Percentiles rank a stretch among this genome's conserved stretches.
These are phyloP conservation scores for Aspergillus sp. DNA, from an alignment of 2,329 filamentous ascomycete genomes.

Conservation along the genomic window DNA sequence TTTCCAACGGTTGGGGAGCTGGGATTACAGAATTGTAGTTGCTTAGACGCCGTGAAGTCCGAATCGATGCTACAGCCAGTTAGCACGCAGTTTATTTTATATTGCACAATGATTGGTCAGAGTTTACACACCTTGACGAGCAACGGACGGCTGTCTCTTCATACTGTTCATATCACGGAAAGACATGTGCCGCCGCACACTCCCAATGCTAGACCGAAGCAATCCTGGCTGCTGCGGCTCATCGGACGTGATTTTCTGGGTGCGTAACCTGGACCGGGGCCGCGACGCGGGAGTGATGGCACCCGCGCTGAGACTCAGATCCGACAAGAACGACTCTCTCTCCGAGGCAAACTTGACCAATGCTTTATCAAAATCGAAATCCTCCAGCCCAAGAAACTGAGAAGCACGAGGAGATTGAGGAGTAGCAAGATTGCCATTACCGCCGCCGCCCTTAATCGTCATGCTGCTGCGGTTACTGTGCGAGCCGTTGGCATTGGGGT, in stretches of 20 bases:
- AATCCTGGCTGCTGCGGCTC: constrained; percentile 55
- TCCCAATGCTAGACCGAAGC: constrained; percentile 68
- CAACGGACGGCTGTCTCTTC: constrained; percentile 77
- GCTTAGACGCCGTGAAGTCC: constrained; percentile 84
- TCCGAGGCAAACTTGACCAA: constrained; percentile 94
- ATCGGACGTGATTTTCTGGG: constrained; percentile 77
- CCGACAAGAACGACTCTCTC: constrained; percentile 87
- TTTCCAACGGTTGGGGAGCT: constrained; percentile 83
- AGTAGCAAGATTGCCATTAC: not conserved
- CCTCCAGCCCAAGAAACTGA: constrained; percentile 48
- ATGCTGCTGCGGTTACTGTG: constrained; percentile 65
- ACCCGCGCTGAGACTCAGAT: constrained; percentile 84
- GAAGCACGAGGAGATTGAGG: constrained; percentile 35
- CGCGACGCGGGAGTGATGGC: constrained; percentile 67
- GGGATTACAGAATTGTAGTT: constrained; percentile 99
- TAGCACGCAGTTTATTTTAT: constrained; percentile 3
- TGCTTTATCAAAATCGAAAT: constrained; percentile 92
- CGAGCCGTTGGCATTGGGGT: constrained; percentile 45
- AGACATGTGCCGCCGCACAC: constrained; percentile 87
- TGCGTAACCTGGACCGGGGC: constrained; percentile 73
- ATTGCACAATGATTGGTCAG: not conserved
- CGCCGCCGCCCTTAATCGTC: constrained; percentile 52
- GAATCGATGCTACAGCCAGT: constrained; percentile 59
- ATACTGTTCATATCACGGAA: constrained; percentile 93
- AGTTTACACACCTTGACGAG: constrained; percentile 66